Evolutionary conservation across 2,329 filamentous ascomycete species (phyloP), one percentile per base, ranked within the genome.

Genomic region (Colletotrichum navitas): DNA sequence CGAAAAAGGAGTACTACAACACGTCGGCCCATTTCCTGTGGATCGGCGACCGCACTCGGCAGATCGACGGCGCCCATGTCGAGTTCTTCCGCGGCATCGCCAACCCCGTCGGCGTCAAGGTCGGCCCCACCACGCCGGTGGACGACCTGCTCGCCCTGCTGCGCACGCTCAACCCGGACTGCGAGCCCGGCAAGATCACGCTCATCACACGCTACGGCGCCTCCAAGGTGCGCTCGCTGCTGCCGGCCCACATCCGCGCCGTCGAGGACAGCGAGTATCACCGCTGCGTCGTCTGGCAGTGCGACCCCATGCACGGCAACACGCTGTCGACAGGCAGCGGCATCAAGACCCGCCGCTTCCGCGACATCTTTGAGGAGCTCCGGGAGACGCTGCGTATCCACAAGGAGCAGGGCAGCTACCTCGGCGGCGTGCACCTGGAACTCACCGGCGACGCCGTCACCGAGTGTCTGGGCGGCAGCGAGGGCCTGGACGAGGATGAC

Each of bases 251-350:
- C 82, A 98, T 99, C 79, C 90, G 92, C 75, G 94, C 94, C 47
- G 95, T 99, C 34, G 92, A 96, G 80, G 87, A 87, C 76, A 95
- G 93, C 68, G 94, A 91, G 81, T 90, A 90, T 81, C 81, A 81
- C 58, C 81, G 85, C 62, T 83, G 82, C 29, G 94, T 97, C 5
- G 94, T 98, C 76, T 98, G 95, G 95, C 96, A 98, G 84, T 98
- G 95, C 83, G 96, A 99, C 82, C 96, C 96, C 29, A 99, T 99
- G 96, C 96, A 99, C 83, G 96, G 96, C 74, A 92, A 92, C 82
- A 92, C 90, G 47, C 84, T 87, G 54, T 87, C 89, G 26, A 95
- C 93, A 0, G 87, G 89, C 0, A 85, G 88, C 0, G 94, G 94
- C 34, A 90, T 98, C 83, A 99, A 99, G 86, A 99, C 96, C 1